Base-by-base conservation (phyloP, 805 yeast species). In the Wickerhamiella parazyma region DNA sequence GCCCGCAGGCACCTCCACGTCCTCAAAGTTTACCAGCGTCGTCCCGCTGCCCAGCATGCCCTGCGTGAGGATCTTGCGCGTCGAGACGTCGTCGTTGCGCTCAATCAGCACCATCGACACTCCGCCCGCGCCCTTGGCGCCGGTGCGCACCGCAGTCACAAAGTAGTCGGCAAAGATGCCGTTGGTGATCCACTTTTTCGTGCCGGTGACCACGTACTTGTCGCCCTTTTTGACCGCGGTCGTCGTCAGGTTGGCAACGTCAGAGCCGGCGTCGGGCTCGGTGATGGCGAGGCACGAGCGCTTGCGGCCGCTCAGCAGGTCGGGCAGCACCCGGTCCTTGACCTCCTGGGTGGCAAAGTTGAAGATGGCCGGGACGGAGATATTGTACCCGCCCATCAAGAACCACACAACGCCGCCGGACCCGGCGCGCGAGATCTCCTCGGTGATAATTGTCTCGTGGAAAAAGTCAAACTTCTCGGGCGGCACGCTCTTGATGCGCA, bases 181-280 rank as follows among this genome's bases (percentile, higher is more conserved):
- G 49, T 66, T 66, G 42, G 70, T 66, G 58, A 65, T 65, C 70
- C 70, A 65, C 53, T 65, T 66, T 57, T 65, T 65, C 44, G 63
- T 63, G 31, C 70, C 70, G 48, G 57, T 64, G 41, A 65, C 63
- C 34, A 61, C 51, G 50, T 51, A 65, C 49, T 52, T 52, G 52
- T 59, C 60, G 29, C 69, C 69, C 36, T 64, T 67, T 49, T 51
- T 50, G 38, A 46, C 55, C 20, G 70, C 69, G 28, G 62, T 54
- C 14, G 69, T 61, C 21, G 63, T 59, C 40, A 65, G 42, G 42
- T 61, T 61, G 31, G 70, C 69, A 8, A 65, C 70, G 48, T 65
- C 69, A 18, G 67, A 61, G 17, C 70, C 70, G 20, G 67, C 70
- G 36, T 60, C 60, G 14, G 70, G 70, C 55, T 65, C 70, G 20